Evolutionary conservation across 306 rosid genomes (phyloP).

Genomic region (Glycyrrhiza uralensis): DNA sequence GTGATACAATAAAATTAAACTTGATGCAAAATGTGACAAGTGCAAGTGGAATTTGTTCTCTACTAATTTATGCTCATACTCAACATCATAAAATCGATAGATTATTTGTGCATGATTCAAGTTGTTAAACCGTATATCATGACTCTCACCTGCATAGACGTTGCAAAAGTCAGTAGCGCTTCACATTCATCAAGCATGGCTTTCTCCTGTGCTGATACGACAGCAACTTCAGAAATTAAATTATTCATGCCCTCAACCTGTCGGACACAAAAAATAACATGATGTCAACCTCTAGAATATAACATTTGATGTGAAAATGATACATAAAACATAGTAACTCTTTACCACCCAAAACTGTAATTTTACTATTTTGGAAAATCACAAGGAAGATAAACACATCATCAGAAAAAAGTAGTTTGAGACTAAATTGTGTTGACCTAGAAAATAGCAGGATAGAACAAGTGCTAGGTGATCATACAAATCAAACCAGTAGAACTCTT

Average conservation of each 20-base stretch:
- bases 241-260: constrained; percentile 72
- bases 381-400: constrained; percentile 16
- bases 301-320: not conserved
- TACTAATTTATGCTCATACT: not conserved
- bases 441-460: constrained; percentile 15
- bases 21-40: not conserved
- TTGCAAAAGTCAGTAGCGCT: constrained; percentile 59
- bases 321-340: not conserved
- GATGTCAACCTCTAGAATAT: constrained; percentile 18
- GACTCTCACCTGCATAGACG: constrained; percentile 77
- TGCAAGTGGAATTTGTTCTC: not conserved
- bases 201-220: constrained; percentile 73
- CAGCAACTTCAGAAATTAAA: constrained; percentile 79
- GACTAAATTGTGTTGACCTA: not conserved
- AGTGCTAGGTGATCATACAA: not conserved
- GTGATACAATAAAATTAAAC: not conserved
- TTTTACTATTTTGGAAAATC: constrained; percentile 17
- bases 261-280: constrained; percentile 19
- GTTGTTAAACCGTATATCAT: constrained; percentile 8
- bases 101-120: not conserved
- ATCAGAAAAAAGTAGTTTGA: not conserved
- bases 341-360: not conserved
- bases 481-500: constrained; percentile 14
- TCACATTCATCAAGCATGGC: constrained; percentile 88
- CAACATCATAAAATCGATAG: not conserved